Base-by-base conservation (phyloP, 2,329 filamentous ascomycete species). In the Ilyonectria mors-panacis region DNA sequence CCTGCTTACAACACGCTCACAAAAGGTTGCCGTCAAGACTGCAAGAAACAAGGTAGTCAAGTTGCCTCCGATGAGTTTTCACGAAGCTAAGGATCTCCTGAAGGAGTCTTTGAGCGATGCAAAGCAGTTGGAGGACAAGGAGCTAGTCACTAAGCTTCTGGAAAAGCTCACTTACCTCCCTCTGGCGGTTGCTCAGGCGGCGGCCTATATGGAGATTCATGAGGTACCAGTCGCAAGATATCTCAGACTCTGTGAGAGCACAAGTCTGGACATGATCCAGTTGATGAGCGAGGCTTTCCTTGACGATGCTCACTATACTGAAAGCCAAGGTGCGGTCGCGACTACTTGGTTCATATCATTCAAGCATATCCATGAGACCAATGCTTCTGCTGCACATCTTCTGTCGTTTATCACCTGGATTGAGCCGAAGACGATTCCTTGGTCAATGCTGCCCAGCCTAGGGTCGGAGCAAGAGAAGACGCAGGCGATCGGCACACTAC, bases 311-410 rank as follows among this genome's bases (percentile, higher is more conserved):
- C 75, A 78, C 30, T 80, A 83, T 65, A 68, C 54, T n/a, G 71
- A 62, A 9, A 75, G 79, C 6, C 76, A 78, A 53, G 79, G 81
- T 58, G 73, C 81, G 1, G 73, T 84, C 6, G 80, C 79, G 21
- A 78, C 75, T 0, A 83, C 83, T 1, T 82, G 81, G 78, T 59
- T 82, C 1, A 73, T 85, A 7, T 84, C 83, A 0, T 82, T 86
- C 21, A 69, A 82, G 13, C 76, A 81, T 28, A 81, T 85, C n/a
- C 73, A 70, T 6, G 57, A 65, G 21, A 63, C 23, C 0, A 65
- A 81, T 64, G 15, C 56, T 4, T 30, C 70, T 12, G 83, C 83
- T 3, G 80, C 78, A 55, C 59, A 79, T 1, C 71, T 82, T 51
- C 73, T 86, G 1, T 78, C 73, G 1, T 84, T 85, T 63, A 78